Base-by-base conservation (phyloP, 768 basidiomycete genomes). In the Myochromella boudieri region DNA sequence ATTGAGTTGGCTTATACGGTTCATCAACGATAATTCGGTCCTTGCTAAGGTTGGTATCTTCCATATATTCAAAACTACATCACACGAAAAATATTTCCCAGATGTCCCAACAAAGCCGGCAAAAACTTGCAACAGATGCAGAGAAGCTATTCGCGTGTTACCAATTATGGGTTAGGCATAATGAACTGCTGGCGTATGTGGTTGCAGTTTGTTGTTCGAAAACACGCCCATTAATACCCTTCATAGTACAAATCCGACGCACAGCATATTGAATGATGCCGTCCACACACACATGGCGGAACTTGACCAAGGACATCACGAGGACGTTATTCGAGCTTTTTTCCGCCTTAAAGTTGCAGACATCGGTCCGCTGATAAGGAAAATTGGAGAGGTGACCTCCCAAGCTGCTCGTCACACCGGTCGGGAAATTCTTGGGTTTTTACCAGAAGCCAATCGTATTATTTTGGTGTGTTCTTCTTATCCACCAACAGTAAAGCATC, bases 21-120 rank as follows among this genome's bases (percentile, higher is more conserved):
- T 93, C 62, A 88, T 97, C 58, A 89, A 92, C 36, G 85, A 90
- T 42, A 95, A 95, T 62, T 84, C 79, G 0, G 85, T 85, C 4
- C 69, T 95, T 27, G 71, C 70, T 29, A 91, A 89, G 75, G 92
- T 88, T 25, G 67, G 46, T 15, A 51, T 22, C n/a, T 15, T 8
- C 21, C 44, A 11, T 40, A 31, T 44, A 10, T 9, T 25, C 41
- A 17, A 20, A 12, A 20, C 27, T 31, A 15, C 17, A 27, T 20
- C 33, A 33, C n/a, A 31, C 34, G 11, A 27, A 24, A 4, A 37
- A 11, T 40, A 29, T 42, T 44, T 27, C 34, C 17, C 57, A 95
- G 91, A 84, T 95, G 64, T 86, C 93, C 6, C 91, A 91, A 69
- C 65, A 75, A 29, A 82, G 84, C 49, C 80, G 92, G 15, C 84